Evolutionary conservation across 1,284 basidiomycete species (phyloP).

Genomic region (Pisolithus thermaeus): DNA sequence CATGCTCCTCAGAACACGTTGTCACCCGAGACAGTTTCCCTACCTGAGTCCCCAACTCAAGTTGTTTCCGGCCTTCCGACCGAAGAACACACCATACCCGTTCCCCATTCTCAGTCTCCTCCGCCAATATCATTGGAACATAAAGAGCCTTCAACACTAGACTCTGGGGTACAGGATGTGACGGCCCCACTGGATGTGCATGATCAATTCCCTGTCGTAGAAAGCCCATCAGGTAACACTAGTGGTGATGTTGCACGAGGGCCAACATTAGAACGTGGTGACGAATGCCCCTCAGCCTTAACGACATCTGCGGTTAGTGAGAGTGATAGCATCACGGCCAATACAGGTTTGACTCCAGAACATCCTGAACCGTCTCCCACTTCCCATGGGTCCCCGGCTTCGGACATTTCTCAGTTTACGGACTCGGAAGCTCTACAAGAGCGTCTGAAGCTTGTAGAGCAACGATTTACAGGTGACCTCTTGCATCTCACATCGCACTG

Average conservation of each 20-base stretch:
- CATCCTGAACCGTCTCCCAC: not conserved
- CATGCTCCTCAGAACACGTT: constrained; percentile 28
- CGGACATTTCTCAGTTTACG: constrained; percentile 15
- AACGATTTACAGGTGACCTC: constrained; percentile 59
- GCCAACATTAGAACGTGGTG: not conserved
- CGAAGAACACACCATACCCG: not conserved
- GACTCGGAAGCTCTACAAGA: constrained; percentile 57
- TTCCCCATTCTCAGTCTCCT: not conserved
- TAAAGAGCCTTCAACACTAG: not conserved
- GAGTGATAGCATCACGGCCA: not conserved
- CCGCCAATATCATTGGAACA: not conserved
- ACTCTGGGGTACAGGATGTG: not conserved
- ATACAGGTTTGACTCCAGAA: not conserved
- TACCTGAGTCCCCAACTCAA: constrained; percentile 39
- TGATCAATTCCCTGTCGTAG: not conserved
- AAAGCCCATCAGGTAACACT: not conserved
- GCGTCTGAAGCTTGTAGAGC: constrained; percentile 61
- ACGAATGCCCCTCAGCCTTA: not conserved
- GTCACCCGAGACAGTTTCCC: constrained; percentile 40
- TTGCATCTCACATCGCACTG: not conserved
- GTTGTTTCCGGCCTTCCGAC: constrained; percentile 7
- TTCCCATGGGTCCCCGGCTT: not conserved
- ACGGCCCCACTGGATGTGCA: too few species aligned
- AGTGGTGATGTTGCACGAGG: not conserved
- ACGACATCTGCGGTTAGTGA: not conserved